Base-by-base conservation (phyloP, 805 yeast species). In the Naumovozyma castellii region DNA sequence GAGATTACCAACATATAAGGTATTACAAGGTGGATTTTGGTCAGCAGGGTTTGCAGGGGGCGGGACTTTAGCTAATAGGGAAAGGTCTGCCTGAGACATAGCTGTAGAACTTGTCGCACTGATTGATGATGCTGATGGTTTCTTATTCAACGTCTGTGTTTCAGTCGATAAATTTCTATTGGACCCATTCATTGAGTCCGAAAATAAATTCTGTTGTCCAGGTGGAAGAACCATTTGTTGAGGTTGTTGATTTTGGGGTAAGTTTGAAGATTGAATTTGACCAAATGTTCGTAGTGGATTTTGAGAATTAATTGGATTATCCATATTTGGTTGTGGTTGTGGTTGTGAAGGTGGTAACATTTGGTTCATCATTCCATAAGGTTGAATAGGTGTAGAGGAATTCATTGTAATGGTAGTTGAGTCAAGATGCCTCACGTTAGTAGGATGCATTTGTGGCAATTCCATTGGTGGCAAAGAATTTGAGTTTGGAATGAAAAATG, bases 41-140 rank as follows among this genome's bases (percentile, higher is more conserved):
- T 88, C 97, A 2, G 97, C 97, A 3, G 97, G 97, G 54, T 88
- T 88, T 1, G 95, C 95, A 3, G 90, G 92, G 4, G 87, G 85
- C 9, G 92, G 92, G 17, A 82, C 85, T 45, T 84, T 65, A 0
- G 88, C 84, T 36, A 82, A 63, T 34, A 81, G 63, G 1, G 85
- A 77, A 43, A 81, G 66, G 55, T 82, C 88, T 67, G 71, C 64
- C 41, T 64, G 68, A 6, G 67, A 56, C 15, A 53, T 47, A 17
- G 38, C 32, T 34, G 43, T 22, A 46, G 38, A 20, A 34, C 35
- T 33, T 39, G 34, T 34, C 30, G 37, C 35, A 46, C 35, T 50
- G 35, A 41, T 44, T 1, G 62, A 35, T 17, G 48, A 49, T 14
- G 58, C 6, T 16, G 32, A n/a, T 14, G 32, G 8, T 13, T 41